Base-by-base conservation (phyloP, 2,329 filamentous ascomycete species). In the Monosporascus sp. region DNA sequence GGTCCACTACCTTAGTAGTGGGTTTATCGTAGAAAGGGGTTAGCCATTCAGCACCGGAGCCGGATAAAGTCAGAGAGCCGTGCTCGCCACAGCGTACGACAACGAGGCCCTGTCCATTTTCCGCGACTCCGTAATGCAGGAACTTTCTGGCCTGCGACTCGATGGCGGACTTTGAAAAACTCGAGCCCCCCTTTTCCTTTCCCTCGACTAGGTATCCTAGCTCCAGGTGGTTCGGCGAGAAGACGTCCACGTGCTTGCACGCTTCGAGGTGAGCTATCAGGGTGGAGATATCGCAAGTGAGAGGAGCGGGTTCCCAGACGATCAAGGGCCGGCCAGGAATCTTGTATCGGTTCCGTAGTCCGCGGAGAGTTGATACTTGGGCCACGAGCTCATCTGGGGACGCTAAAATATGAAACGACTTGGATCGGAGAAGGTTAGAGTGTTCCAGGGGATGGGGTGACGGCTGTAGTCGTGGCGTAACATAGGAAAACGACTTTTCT, bases 201-300 rank as follows among this genome's bases (percentile, higher is more conserved):
- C 52, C 43, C 38, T 61, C 41, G 58, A 70, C 0, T 69, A 48
- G 1, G 24, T 52, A 15, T 58, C 40, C 56, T 6, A 72, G 52
- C 43, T 72, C 70, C n/a, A 71, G 59, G 45, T 72, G 70, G 50
- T 72, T 72, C 3, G 70, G 70, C 9, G 67, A 70, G 52, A 72
- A 67, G 5, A 72, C 58, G 37, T 70, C 64, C 0, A 72, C 68
- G 1, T 59, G 43, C 45, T 52, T 59, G 22, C 41, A 68, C 37
- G 58, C 67, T 57, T 43, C 63, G 51, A 45, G 41, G 54, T 56
- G 60, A 45, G 55, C 61, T 53, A 65, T 64, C 56, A 68, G 37
- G 61, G 61, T 48, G 59, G 59, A 37, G 7, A 48, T 50, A 2
- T 26, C 51, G 43, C 64, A 66, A 54, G 40, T 28, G 51, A 60